Evolutionary conservation across 2,329 filamentous ascomycete genomes (phyloP).

Genomic region (Acarospora socialis): DNA sequence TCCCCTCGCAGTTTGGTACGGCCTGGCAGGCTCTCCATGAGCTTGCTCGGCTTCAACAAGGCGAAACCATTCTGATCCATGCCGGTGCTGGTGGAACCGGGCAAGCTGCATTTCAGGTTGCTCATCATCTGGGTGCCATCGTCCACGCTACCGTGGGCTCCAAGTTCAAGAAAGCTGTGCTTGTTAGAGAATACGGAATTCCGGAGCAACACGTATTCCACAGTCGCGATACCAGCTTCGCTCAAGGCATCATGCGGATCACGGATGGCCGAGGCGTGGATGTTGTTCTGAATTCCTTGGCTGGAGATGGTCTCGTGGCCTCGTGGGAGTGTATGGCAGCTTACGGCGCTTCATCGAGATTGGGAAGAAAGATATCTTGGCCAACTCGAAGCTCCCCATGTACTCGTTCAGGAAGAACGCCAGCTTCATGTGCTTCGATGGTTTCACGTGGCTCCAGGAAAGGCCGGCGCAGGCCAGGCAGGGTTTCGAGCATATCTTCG

Average conservation of each 20-base stretch:
- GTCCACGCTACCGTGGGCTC: constrained; percentile 15
- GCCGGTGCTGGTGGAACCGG: constrained; percentile 17
- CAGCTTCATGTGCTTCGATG: constrained; percentile 13
- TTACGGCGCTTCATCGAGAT: constrained; percentile 17
- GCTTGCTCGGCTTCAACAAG: constrained; percentile 9
- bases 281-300: constrained; percentile 18
- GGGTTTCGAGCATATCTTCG: constrained; percentile 3
- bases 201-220: constrained; percentile 18
- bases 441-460: constrained; percentile 5
- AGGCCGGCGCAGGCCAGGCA: constrained; percentile 1
- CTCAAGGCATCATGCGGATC: constrained; percentile 5
- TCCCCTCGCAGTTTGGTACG: constrained; percentile 9
- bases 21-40: constrained; percentile 9
- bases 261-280: constrained; percentile 8
- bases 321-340: constrained; percentile 15
- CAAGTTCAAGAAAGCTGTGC: constrained; percentile 7
- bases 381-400: constrained; percentile 15
- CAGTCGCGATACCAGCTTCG: constrained; percentile 14
- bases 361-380: constrained; percentile 15
- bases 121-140: constrained; percentile 15
- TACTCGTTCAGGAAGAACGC: constrained; percentile 15
- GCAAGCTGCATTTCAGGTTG: constrained; percentile 16
- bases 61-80: constrained; percentile 19
- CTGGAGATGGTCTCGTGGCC: constrained; percentile 16
- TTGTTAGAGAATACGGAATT: constrained; percentile 14